Evolutionary conservation across 148 eudicot genomes (phyloP), one percentile per base, ranked within the genome.

Genomic region (Rhododendron vialii): DNA sequence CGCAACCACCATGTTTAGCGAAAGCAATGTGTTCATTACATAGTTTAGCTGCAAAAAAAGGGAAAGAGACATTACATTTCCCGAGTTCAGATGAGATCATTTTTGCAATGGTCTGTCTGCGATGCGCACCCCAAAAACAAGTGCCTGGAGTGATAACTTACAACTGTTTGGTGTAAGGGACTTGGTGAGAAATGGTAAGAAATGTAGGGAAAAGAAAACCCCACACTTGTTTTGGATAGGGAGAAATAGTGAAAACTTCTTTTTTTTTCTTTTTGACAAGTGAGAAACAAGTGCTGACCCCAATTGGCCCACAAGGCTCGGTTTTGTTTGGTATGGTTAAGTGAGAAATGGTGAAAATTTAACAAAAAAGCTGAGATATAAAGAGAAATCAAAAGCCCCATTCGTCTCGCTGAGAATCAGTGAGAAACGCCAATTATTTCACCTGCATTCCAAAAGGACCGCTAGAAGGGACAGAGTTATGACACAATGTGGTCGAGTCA

Each of bases 1-100:
- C 15, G 98, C 99, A 83, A 95, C 86, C 88, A 95, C 99, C 99
- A 96, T 96, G 93, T 96, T 93, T 30, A 96, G 92, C 15, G 99
- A 96, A 28, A 96, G 89, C 86, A 95, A 45, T 82, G 98, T 92
- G 90, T 96, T 95, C 92, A 94, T 63, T 28, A 94, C 87, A 87
- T 96, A 96, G 90, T 96, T 95, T n/a, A 96, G 91, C 99, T 96
- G 96, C 90, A 91, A 89, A 53, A 45, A 80, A 28, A 63, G 26
- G 80, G 38, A 11, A 30, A 69, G 75, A 69, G 18, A 30, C 33
- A 8, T 69, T 10, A 69, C 17, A 69, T 50, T 45, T 80, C 7
- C 67, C 0, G 10, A 67, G 45, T 80, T 35, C 12, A n/a, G 63
- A 45, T 43, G 28, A 86, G 26, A 82, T 14, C 45, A 55, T 12